Conservation (phyloP, 345 rosid species). For the Murraya paniculata region DNA sequence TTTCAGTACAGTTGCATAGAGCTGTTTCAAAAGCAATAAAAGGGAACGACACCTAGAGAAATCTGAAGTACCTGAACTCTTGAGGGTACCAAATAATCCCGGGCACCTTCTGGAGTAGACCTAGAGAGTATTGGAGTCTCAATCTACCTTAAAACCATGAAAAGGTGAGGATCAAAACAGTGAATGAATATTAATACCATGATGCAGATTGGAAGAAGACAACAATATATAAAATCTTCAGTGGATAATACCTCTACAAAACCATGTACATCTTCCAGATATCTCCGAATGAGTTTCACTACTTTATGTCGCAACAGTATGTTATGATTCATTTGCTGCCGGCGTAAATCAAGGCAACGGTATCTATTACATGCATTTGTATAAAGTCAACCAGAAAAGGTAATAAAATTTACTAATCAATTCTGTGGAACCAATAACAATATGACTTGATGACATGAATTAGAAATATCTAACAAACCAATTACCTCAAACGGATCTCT, state of each 20-base stretch:
- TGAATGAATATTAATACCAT: not conserved
- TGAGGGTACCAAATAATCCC: constrained; percentile 95
- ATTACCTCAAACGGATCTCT: constrained; percentile 88
- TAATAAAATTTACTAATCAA: not conserved
- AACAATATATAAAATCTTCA: constrained; percentile 1
- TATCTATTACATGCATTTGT: constrained; percentile 39
- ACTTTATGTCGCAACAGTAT: constrained; percentile 82
- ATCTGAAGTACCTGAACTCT: constrained; percentile 77
- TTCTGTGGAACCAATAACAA: not conserved
- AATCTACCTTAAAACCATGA: constrained; percentile 66
- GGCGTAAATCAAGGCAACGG: constrained; percentile 92
- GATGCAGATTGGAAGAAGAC: not conserved
- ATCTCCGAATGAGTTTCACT: constrained; percentile 80
- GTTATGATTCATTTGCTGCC: constrained; percentile 79
- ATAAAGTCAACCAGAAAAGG: not conserved
- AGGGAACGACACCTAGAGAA: not conserved
- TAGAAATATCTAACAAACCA: not conserved
- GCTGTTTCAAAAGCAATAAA: not conserved
- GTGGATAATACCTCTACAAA: constrained; percentile 68
- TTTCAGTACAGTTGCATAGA: not conserved
- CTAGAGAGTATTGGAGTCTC: constrained; percentile 96
- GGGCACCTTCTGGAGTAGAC: constrained; percentile 98
- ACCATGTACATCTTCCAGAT: constrained; percentile 80
- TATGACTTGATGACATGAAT: not conserved
- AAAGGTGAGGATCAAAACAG: constrained; percentile 40